Conservation (phyloP, 176 grass and related monocot species). For the Cocos nucifera region DNA sequence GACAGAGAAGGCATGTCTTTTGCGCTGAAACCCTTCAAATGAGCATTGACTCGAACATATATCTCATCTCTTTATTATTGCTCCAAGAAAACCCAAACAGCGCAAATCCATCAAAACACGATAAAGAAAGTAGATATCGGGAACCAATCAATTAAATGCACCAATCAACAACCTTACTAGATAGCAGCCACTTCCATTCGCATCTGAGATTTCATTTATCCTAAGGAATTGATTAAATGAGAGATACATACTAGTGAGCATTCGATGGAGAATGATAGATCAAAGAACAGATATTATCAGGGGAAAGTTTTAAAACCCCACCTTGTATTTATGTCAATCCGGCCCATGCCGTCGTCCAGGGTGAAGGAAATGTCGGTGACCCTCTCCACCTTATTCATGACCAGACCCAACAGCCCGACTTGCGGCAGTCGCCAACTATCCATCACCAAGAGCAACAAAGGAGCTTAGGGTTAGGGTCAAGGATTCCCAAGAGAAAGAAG, state of each 20-base stretch:
- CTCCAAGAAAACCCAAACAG: too few species aligned
- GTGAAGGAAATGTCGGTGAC: constrained; percentile 55
- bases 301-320: constrained; percentile 6
- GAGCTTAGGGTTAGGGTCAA: neutral
- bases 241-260: too few species aligned
- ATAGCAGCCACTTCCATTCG: constrained; percentile 34
- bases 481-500: neutral
- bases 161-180: constrained; percentile 37
- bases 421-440: constrained; percentile 11
- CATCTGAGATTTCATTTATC: constrained; percentile 44
- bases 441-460: neutral
- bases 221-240: constrained; percentile 24
- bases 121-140: too few species aligned
- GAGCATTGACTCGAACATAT: constrained; percentile 37
- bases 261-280: too few species aligned
- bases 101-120: too few species aligned
- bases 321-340: constrained; percentile 54
- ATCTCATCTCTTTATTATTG: too few species aligned
- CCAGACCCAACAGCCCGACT: constrained; percentile 64
- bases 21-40: constrained; percentile 45
- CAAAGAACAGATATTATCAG: neutral
- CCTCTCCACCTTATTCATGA: constrained; percentile 40
- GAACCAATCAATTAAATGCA: neutral
- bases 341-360: constrained; percentile 64
- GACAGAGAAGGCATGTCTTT: constrained; percentile 43